phyloP scores from a whole-genome alignment of 2,329 filamentous ascomycete genomes.

The Cyclaneusma minus region DNA sequence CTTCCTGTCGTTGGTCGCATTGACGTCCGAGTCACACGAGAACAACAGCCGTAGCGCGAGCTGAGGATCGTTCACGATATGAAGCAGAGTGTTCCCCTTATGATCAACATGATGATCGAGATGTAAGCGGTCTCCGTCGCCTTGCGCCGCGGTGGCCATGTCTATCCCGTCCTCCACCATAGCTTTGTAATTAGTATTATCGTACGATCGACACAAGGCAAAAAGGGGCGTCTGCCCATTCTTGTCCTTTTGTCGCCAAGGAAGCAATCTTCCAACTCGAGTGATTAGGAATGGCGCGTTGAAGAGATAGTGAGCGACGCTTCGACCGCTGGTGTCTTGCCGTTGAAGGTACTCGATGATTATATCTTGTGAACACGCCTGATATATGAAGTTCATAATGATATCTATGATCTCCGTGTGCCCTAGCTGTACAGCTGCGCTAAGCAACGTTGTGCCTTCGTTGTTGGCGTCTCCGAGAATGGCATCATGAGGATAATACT shows the following conservation, averaged over 20 bases:
- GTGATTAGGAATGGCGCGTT: constrained; percentile 70
- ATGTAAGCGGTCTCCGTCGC: constrained; percentile 66
- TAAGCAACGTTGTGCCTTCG: constrained; percentile 78
- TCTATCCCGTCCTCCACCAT: constrained; percentile 79
- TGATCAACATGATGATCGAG: constrained; percentile 83
- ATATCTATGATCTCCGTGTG: constrained; percentile 60
- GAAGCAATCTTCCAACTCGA: constrained; percentile 60
- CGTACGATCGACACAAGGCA: constrained; percentile 86
- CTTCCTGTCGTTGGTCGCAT: constrained; percentile 84
- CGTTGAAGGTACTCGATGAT: constrained; percentile 54
- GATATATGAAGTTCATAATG: constrained; percentile 56
- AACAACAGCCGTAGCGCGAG: constrained; percentile 63
- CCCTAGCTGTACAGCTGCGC: constrained; percentile 77
- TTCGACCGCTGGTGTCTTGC: constrained; percentile 75
- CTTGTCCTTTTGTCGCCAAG: constrained; percentile 84
- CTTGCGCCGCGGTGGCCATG: constrained; percentile 58
- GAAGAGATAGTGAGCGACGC: constrained; percentile 91
- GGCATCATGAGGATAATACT: constrained; percentile 56
- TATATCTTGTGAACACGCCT: constrained; percentile 34
- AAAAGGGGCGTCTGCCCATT: constrained; percentile 98
- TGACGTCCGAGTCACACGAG: constrained; percentile 86
- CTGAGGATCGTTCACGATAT: constrained; percentile 78
- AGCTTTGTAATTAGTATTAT: constrained; percentile 68
- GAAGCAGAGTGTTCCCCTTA: constrained; percentile 90
- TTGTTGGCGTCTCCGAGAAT: constrained; percentile 77